Conservation (phyloP, 2,329 filamentous ascomycete genomes). For the Epichloe baconii region DNA sequence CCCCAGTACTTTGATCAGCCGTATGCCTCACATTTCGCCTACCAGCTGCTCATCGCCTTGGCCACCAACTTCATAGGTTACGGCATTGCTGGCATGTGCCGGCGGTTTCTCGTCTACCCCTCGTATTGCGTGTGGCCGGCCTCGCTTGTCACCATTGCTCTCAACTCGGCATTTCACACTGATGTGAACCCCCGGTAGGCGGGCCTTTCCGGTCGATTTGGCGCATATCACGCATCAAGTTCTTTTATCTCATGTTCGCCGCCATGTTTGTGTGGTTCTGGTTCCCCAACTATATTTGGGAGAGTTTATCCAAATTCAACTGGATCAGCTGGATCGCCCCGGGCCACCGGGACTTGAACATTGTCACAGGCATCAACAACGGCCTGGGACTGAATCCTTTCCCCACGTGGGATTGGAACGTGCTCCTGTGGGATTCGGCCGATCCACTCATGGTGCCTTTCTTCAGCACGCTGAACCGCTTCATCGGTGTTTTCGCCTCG, state of each 20-base stretch:
- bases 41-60: conserved; percentile 42
- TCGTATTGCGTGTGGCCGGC: conserved; percentile 45
- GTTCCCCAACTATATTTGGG: conserved; percentile 43
- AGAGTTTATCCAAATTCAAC: conserved; percentile 37
- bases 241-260: conserved; percentile 36
- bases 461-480: conserved; percentile 48
- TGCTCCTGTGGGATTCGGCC: conserved; percentile 28
- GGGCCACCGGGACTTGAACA: conserved; percentile 26
- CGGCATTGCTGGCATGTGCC: conserved; percentile 40
- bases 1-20: conserved; percentile 41
- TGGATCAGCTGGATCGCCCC: conserved; percentile 46
- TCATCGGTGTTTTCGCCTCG: conserved; percentile 42
- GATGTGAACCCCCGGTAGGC: conserved; percentile 26
- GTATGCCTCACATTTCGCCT: conserved; percentile 37
- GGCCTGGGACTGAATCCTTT: conserved; percentile 33
- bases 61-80: conserved; percentile 48
- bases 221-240: conserved; percentile 35
- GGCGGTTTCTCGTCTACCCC: conserved; percentile 42
- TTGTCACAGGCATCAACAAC: conserved; percentile 30
- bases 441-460: conserved; percentile 37
- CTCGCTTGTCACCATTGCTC: conserved; percentile 39
- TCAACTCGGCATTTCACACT: conserved; percentile 40
- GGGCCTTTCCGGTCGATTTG: conserved; percentile 31
- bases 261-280: conserved; percentile 46
- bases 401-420: conserved; percentile 36